These are phyloP conservation scores for Fusarium cicatricum DNA, from an alignment of 2,329 filamentous ascomycete species.

Conservation along the genomic window DNA sequence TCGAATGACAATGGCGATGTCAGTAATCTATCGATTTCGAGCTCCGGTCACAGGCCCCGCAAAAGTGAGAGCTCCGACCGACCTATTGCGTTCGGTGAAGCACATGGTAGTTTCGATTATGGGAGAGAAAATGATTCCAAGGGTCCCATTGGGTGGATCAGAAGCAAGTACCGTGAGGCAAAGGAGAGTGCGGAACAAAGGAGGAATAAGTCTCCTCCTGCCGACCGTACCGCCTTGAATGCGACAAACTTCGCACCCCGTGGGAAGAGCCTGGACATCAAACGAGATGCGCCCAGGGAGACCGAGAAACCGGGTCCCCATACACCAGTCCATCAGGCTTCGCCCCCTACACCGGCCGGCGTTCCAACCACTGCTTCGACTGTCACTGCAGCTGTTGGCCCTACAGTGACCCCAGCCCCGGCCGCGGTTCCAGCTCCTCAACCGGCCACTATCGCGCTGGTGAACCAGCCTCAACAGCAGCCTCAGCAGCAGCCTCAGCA, in stretches of 20 bases:
- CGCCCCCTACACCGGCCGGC: conserved; percentile 18
- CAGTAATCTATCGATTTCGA: conserved; percentile 74
- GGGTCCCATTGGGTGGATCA: conserved; percentile 66
- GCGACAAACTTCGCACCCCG: conserved; percentile 46
- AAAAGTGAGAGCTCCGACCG: conserved; percentile 62
- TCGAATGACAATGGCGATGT: conserved; percentile 69
- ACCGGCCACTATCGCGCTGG: conserved; percentile 17
- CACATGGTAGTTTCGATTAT: conserved; percentile 49
- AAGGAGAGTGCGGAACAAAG: conserved; percentile 65
- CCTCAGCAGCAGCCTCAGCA: background rate
- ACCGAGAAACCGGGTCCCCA: conserved; percentile 21
- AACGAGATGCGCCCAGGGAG: conserved; percentile 47
- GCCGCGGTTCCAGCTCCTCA: conserved; percentile 9
- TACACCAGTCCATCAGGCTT: conserved; percentile 10
- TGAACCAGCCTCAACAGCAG: conserved; percentile 12
- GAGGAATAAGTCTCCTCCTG: conserved; percentile 65
- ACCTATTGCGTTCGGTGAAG: conserved; percentile 51
- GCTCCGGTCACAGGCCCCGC: conserved; percentile 58
- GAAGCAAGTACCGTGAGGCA: conserved; percentile 66
- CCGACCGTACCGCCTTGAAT: conserved; percentile 42
- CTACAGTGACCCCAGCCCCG: conserved; percentile 3
- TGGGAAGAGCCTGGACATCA: conserved; percentile 60
- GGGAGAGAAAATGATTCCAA: conserved; percentile 58
- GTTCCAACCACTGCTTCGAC: conserved; percentile 15
- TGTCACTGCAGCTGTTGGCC: conserved; percentile 4